phyloP scores from a whole-genome alignment of 768 basidiomycete genomes.

The Mycena alexandri region DNA sequence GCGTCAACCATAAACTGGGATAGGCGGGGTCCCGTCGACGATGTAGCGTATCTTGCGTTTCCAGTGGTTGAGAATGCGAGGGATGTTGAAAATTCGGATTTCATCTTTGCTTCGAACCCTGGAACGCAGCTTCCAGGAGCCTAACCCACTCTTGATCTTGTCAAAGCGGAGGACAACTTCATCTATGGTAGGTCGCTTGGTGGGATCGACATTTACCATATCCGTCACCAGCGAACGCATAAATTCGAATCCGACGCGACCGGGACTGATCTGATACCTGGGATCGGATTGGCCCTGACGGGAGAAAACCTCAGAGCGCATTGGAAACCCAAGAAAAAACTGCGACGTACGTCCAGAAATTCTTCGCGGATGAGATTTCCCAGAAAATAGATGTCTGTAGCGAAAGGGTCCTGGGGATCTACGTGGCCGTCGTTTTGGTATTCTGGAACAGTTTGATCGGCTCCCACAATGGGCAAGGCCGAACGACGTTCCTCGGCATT shows the following conservation, averaged over 20 bases:
- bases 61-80: not conserved
- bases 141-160: not conserved
- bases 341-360: not conserved
- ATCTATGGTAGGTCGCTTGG: not conserved
- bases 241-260: conserved; percentile 3
- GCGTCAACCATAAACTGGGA: not conserved
- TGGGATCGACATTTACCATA: not conserved
- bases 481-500: not conserved
- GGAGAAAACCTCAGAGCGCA: not conserved
- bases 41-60: not conserved
- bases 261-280: not conserved
- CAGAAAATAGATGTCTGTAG: conserved; percentile 5
- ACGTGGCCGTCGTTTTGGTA: not conserved
- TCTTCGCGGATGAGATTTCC: not conserved
- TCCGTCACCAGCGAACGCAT: not conserved
- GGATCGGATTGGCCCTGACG: not conserved
- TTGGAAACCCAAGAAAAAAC: no score
- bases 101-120: not conserved
- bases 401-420: not conserved
- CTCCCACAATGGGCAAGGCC: not conserved
- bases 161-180: not conserved
- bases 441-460: not conserved
- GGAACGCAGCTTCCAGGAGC: conserved; percentile 7
- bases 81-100: not conserved
- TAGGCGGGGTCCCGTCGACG: not conserved